Evolutionary conservation across 192 early-diverging fungal genomes (phyloP), one percentile per base, ranked within the genome.

Genomic region (Coemansia aciculifera): DNA sequence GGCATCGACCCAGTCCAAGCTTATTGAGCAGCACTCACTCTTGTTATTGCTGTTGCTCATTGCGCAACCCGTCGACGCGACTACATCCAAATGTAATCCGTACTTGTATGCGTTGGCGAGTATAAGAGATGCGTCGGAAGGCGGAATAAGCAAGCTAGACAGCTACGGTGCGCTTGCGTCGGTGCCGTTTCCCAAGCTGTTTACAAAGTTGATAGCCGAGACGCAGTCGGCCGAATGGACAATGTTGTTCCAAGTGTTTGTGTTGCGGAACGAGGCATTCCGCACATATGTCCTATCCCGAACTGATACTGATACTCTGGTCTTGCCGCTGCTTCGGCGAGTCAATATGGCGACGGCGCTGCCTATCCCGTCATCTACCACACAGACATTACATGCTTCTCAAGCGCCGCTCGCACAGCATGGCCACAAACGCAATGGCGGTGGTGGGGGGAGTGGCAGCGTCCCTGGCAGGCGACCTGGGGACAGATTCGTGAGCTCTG

Each of bases 231-330:
- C 67, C 48, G 81, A 78, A 34, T 83, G 76, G 75, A 62, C 81
- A 0, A 42, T 56, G 31, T 17, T 83, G 63, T 65, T 83, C 6
- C 76, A 83, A 29, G 52, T 62, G 7, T 43, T 83, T 27, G 62
- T 78, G 24, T 49, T 67, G 21, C 67, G 72, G 23, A 83, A 78
- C 40, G 73, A 77, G 17, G 63, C 72, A 32, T 83, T 78, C 51
- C 66, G 75, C 38, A 75, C 75, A 0, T 83, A 83, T 59, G 72
- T 64, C 42, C 51, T 78, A 46, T 76, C 81, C 5, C 72, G 81
- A 21, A 83, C 81, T 0, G 81, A 83, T 13, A 56, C 76, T 1
- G 81, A 83, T 19, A 78, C 81, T 12, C 17, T 83, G 63, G 57
- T 78, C 27, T 49, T 78, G 32, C 81, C 81, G 19, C 57, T 83